Base-by-base conservation (phyloP, 345 rosid species). In the Salix exigua region DNA sequence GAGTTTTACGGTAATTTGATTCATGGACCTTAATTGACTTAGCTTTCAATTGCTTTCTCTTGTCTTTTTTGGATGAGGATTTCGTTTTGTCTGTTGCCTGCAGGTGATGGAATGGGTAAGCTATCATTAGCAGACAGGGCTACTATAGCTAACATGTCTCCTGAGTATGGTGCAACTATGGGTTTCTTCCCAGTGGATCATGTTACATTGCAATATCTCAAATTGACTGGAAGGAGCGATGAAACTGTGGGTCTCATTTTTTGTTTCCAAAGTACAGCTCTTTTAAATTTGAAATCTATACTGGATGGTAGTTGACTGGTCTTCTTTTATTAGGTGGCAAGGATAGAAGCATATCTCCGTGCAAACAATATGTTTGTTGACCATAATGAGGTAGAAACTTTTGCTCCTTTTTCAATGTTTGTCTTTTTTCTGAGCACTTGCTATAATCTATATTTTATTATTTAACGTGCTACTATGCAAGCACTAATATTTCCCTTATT, bases 361-460 rank as follows among this genome's bases (percentile, higher is more conserved):
- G 99, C 98, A 85, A 96, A 96, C 85, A 91, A 91, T 18, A 89
- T 96, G 98, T 96, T 96, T 84, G 89, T 96, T 31, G 99, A 96
- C 84, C 92, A 96, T 71, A 86, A 73, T 73, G 98, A 96, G 93
- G 99, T 92, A 83, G 72, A 28, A 3, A 7, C 51, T 42, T 79
- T 23, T 73, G 63, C 75, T 30, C 64, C 14, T n/a, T 67, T 65
- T 74, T 9, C 5, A 19, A 18, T 70, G 38, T 35, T 30, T 19
- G 21, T 51, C 70, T 68, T 60, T 25, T 40, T 35, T 7, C 51
- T 30, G 12, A 30, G 10, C 31, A 51, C 9, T 69, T 70, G 40
- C 40, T 72, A 68, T 62, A 63, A 30, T 71, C 64, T 74, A 68
- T 68, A 72, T n/a, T 42, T 74, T 65, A 28, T 53, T 70, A 66